Percentiles rank a stretch among this genome's conserved stretches.
phyloP scores from a whole-genome alignment of 768 basidiomycete genomes.

The Rhodosporidiobolus sp. region DNA sequence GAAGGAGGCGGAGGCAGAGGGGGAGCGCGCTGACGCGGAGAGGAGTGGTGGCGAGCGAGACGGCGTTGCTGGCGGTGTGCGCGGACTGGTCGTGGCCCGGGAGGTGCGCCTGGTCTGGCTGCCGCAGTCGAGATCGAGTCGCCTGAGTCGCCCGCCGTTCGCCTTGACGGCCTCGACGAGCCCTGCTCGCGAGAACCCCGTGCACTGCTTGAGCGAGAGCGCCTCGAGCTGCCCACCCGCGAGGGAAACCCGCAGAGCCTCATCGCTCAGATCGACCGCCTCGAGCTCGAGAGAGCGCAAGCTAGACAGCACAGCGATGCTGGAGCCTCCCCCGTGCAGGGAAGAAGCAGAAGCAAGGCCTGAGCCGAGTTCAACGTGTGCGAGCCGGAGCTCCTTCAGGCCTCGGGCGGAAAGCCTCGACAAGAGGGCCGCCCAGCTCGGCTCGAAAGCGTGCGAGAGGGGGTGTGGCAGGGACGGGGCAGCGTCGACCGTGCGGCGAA shows the following conservation, averaged over 20 bases:
- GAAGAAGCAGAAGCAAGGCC: constrained; percentile 2
- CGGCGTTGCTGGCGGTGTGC: not conserved
- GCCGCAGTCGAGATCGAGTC: constrained; percentile 2
- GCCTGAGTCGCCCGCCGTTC: not conserved
- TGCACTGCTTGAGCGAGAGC: not conserved
- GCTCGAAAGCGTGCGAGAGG: constrained; percentile 2
- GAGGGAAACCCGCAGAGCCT: not conserved
- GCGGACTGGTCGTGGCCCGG: not conserved
- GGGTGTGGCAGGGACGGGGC: not conserved
- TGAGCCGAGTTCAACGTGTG: not conserved
- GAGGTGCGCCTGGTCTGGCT: not conserved
- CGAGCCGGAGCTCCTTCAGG: not conserved
- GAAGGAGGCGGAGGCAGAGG: not conserved
- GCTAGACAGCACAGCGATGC: not conserved
- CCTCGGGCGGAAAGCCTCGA: not conserved
- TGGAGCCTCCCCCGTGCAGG: not conserved
- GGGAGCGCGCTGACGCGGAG: not conserved
- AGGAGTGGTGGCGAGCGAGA: not conserved
- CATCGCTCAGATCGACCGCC: not conserved
- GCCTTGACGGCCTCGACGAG: not conserved
- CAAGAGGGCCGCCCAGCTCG: not conserved
- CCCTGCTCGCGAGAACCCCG: not conserved
- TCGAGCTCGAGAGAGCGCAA: not conserved
- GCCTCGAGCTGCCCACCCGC: not conserved
- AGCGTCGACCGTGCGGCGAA: not conserved